Conservation (phyloP, 208 protist genomes). For the Trypanosoma lewisi region DNA sequence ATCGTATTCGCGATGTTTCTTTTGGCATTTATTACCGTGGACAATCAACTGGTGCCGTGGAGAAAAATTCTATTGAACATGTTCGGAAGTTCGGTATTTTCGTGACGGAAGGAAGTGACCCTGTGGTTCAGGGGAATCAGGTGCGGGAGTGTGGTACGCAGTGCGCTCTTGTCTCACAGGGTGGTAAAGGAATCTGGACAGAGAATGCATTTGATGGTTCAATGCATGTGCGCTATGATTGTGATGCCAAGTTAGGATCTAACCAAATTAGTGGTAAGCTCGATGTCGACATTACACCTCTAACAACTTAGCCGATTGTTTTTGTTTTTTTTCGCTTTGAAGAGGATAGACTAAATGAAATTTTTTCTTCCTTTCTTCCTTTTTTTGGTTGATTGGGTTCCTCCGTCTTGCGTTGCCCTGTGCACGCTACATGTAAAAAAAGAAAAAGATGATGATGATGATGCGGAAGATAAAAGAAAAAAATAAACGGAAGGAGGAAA, state of each 20-base stretch:
- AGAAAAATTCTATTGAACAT: slow-evolving; percentile 82
- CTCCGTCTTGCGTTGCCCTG: background rate
- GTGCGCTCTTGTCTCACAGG: slow-evolving; percentile 63
- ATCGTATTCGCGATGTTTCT: slow-evolving; percentile 71
- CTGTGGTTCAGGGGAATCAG: slow-evolving; percentile 64
- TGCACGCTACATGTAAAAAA: slow-evolving; percentile 15
- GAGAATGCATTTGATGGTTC: slow-evolving; percentile 82
- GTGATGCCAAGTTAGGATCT: slow-evolving; percentile 49
- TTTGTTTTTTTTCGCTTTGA: slow-evolving; percentile 1
- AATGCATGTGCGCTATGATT: slow-evolving; percentile 57
- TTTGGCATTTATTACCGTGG: slow-evolving; percentile 78
- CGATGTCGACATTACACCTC: slow-evolving; percentile 47
- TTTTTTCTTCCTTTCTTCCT: background rate
- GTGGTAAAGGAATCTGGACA: slow-evolving; percentile 56
- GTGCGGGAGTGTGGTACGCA: slow-evolving; percentile 75
- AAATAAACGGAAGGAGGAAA: slow-evolving; percentile 1
- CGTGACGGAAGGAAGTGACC: slow-evolving; percentile 62
- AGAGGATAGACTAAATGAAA: background rate
- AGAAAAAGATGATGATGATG: too few species aligned
- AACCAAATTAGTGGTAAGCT: slow-evolving; percentile 61
- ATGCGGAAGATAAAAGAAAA: background rate
- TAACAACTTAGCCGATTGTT: background rate
- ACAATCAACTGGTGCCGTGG: slow-evolving; percentile 45
- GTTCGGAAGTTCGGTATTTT: slow-evolving; percentile 76
- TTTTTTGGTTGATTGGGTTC: background rate